Percentiles rank a stretch among this genome's conserved stretches.
phyloP scores from a whole-genome alignment of 257 asterid species.

The Nyctanthes arbortristis region DNA sequence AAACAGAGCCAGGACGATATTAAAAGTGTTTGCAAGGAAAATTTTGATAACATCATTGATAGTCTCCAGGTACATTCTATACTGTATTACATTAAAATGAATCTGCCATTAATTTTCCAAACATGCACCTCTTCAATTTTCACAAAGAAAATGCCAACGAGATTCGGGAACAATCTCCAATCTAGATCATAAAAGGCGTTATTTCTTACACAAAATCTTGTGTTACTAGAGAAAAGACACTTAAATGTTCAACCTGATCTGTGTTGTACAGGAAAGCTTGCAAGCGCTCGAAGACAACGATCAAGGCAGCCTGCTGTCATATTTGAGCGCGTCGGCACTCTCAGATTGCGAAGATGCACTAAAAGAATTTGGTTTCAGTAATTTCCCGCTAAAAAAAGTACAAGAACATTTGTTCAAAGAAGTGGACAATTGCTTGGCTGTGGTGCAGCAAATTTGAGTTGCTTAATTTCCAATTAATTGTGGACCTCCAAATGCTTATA shows the following conservation, averaged over 20 bases:
- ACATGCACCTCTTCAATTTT: no score
- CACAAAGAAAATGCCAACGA: no score
- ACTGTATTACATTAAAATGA: no score
- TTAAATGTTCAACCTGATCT: no score
- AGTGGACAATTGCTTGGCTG: constrained; percentile 23
- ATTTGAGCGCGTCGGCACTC: constrained; percentile 12
- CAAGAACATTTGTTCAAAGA: background rate
- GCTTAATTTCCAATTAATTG: background rate
- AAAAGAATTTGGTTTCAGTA: background rate
- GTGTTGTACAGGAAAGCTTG: background rate
- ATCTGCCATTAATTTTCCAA: no score
- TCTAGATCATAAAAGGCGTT: no score
- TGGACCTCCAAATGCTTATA: background rate
- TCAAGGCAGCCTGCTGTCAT: background rate
- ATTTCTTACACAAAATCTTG: no score
- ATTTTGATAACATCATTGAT: background rate
- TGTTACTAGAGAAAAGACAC: no score
- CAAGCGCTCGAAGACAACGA: constrained; percentile 1
- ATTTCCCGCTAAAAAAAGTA: background rate
- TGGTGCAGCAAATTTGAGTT: constrained; percentile 4
- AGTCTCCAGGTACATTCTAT: background rate
- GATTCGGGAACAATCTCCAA: no score
- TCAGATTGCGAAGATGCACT: constrained; percentile 21
- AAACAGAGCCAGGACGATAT: background rate
- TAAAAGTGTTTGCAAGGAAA: background rate